phyloP scores from a whole-genome alignment of 768 basidiomycete genomes.

The Aureoboletus auriporus region DNA sequence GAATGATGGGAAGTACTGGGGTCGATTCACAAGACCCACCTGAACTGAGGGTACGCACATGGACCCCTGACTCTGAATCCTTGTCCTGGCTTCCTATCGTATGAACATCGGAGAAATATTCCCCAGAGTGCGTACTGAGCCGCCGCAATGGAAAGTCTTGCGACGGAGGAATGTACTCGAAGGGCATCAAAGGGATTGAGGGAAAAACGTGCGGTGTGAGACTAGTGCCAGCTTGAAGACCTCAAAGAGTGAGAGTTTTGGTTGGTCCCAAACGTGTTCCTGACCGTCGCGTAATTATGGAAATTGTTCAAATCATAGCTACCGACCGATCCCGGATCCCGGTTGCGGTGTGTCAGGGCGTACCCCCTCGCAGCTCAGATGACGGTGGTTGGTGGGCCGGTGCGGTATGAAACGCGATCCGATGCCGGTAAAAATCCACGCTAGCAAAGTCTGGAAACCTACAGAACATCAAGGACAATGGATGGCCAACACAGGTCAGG shows the following conservation, averaged over 20 bases:
- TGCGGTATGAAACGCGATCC: no score
- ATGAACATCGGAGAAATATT: slow-evolving; percentile 9
- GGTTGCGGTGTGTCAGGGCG: background rate
- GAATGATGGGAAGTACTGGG: background rate
- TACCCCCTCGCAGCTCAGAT: background rate
- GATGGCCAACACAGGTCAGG: no score
- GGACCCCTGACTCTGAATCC: slow-evolving; percentile 13
- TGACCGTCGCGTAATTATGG: slow-evolving; percentile 18
- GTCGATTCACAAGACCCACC: slow-evolving; percentile 15
- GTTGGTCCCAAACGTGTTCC: slow-evolving; percentile 8
- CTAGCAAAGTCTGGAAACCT: no score
- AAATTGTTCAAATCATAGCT: slow-evolving; percentile 1
- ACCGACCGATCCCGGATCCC: background rate
- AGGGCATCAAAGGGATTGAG: slow-evolving; percentile 16
- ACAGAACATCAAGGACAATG: no score
- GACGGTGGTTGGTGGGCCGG: no score
- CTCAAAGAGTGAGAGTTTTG: slow-evolving; percentile 15
- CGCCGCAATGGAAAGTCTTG: slow-evolving; percentile 16
- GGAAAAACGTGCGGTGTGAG: slow-evolving; percentile 3
- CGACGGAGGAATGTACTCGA: slow-evolving; percentile 8
- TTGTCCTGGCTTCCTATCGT: slow-evolving; percentile 22
- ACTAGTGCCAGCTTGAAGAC: slow-evolving; percentile 4
- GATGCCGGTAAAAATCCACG: no score
- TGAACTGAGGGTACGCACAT: slow-evolving; percentile 12
- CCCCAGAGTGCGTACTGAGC: slow-evolving; percentile 2